phyloP scores from a whole-genome alignment of 148 eudicot genomes.

The Fagopyrum homotropicum region DNA sequence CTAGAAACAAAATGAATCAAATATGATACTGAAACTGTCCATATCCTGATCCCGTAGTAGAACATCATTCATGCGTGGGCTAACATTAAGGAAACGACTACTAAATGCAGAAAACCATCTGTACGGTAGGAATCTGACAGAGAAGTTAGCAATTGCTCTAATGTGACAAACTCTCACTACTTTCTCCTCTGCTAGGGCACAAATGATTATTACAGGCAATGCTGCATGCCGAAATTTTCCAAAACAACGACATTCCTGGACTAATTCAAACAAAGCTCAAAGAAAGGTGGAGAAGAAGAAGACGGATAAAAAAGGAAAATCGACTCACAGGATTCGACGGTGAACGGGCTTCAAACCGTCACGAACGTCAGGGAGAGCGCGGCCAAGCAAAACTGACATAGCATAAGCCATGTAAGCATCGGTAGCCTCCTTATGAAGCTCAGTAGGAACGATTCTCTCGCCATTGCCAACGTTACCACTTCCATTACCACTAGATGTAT shows the following conservation, averaged over 20 bases:
- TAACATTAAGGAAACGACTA: too few relatives aligned
- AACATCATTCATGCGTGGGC: too few relatives aligned
- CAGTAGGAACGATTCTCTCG: slow-evolving; percentile 54
- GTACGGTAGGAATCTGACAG: too few relatives aligned
- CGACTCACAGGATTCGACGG: slow-evolving; percentile 68
- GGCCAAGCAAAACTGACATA: slow-evolving; percentile 89
- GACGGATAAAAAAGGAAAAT: too few relatives aligned
- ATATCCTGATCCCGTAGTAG: too few relatives aligned
- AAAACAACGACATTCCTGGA: too few relatives aligned
- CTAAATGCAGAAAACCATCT: too few relatives aligned
- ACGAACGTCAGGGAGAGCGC: slow-evolving; percentile 88
- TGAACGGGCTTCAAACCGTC: slow-evolving; percentile 98
- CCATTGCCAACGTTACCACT: slow-evolving; percentile 1
- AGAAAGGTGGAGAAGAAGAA: not conserved
- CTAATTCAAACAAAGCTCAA: not conserved
- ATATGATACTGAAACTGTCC: not conserved
- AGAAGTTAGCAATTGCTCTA: too few relatives aligned
- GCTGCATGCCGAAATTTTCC: not conserved
- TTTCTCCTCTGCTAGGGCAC: too few relatives aligned
- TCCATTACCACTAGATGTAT: slow-evolving; percentile 14
- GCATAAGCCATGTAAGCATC: slow-evolving; percentile 96
- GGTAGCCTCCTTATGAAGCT: slow-evolving; percentile 90
- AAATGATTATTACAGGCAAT: too few relatives aligned
- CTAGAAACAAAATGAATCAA: not conserved
- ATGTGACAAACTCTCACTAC: too few relatives aligned